Conservation (phyloP, 305 asterid species). For the Rubia occidens region DNA sequence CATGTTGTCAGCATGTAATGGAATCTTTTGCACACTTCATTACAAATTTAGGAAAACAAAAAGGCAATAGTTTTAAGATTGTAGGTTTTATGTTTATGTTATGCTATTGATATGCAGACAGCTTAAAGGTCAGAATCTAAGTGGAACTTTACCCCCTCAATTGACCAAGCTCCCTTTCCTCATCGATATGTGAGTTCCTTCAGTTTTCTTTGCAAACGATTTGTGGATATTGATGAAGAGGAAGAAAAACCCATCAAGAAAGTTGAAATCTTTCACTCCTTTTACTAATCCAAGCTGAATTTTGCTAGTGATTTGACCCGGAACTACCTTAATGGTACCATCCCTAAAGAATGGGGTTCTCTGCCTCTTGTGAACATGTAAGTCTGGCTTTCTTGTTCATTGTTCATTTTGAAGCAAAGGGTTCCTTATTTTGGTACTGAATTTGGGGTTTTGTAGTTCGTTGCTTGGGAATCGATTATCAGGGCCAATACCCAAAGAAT, state of each 20-base stretch:
- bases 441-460: slow-evolving; percentile 30
- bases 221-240: neutral
- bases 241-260: neutral
- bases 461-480: slow-evolving; percentile 51
- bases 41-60: neutral
- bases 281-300: neutral
- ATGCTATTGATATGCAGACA: slow-evolving; percentile 24
- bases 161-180: slow-evolving; percentile 48
- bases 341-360: slow-evolving; percentile 43
- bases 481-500: slow-evolving; percentile 45
- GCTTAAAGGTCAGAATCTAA: slow-evolving; percentile 39
- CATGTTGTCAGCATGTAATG: slow-evolving; percentile 47
- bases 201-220: neutral
- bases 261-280: neutral
- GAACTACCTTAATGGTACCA: slow-evolving; percentile 39
- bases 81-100: neutral
- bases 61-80: neutral
- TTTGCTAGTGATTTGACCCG: slow-evolving; percentile 43
- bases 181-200: slow-evolving; percentile 37
- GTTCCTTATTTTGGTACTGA: neutral
- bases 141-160: slow-evolving; percentile 45
- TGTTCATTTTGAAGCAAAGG: neutral
- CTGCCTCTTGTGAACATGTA: slow-evolving; percentile 46
- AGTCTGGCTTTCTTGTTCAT: neutral
- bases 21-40: neutral